A percentile compares a stretch with the other conserved stretches of the same genome.
These are phyloP conservation scores for Acer yangbiense DNA, from an alignment of 345 rosid species.

Conservation along the genomic window DNA sequence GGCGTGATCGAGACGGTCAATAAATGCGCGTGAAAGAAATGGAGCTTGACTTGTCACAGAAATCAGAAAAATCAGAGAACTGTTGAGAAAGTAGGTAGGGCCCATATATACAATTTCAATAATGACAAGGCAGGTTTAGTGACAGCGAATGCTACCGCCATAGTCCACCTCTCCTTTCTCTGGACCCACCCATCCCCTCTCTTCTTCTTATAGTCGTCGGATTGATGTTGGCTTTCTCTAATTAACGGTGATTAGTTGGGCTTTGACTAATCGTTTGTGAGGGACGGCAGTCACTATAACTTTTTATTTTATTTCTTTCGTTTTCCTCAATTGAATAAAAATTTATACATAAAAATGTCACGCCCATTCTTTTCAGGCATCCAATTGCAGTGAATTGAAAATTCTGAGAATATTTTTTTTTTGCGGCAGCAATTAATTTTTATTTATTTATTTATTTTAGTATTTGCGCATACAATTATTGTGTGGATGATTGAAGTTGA, in stretches of 20 bases:
- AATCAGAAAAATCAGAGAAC: too few species aligned
- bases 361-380: not conserved
- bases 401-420: too few species aligned
- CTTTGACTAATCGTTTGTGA: not conserved
- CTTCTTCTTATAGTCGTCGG: not conserved
- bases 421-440: too few species aligned
- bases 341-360: not conserved
- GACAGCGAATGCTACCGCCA: slow-evolving; percentile 16
- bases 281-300: not conserved
- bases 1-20: slow-evolving; percentile 10
- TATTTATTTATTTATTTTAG: too few species aligned
- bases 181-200: not conserved
- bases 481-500: too few species aligned
- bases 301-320: too few species aligned
- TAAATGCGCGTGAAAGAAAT: not conserved
- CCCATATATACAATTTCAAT: not conserved
- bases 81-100: not conserved
- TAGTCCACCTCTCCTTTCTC: not conserved
- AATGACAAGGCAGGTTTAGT: not conserved
- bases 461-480: too few species aligned
- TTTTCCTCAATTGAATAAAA: not conserved
- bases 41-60: not conserved
- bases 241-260: too few species aligned
- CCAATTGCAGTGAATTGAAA: not conserved
- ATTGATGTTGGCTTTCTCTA: not conserved